Evolutionary conservation across 345 rosid genomes (phyloP), one percentile per base, ranked within the genome.

Genomic region (Populus nigra): DNA sequence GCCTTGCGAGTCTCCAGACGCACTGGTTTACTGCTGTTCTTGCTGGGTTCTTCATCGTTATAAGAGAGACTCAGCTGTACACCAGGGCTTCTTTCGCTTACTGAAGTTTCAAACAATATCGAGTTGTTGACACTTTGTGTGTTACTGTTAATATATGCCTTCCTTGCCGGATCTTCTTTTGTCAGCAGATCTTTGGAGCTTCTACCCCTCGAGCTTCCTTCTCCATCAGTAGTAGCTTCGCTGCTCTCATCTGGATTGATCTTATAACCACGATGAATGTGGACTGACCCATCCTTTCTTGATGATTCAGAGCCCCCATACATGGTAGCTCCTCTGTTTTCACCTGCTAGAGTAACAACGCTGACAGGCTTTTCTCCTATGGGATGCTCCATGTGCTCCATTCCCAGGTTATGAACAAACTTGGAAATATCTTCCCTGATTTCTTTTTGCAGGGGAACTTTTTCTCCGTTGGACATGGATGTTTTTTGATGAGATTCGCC

Each of bases 251-350:
- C 87, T 47, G 91, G 90, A 55, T 89, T 86, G 79, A 73, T 73
- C 85, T 83, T 84, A 79, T 92, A 94, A 33, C 90, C 90, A 16
- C 92, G 86, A 78, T 73, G 89, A 79, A 89, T 92, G 76, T 82
- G 91, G 76, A 90, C 73, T 12, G 87, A 86, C 33, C 82, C 90
- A 6, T 79, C 89, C 81, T 81, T 89, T 82, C 71, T 86, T 45
- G 74, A 65, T 41, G 87, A 83, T 55, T 88, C 94, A 38, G 88
- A 80, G 74, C 81, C 83, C 73, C 89, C 8, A 62, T 84, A 80
- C 94, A 91, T 92, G 41, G 83, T 80, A 2, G 96, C 98, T 81
- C 98, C 99, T 85, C 76, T 89, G 85, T 92, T 94, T 82, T 96
- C 98, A 20, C 98, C 98, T 5, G 97, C 90, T 57, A 94, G 74